Conservation (phyloP, 305 asterid species). For the Ajuga reptans region DNA sequence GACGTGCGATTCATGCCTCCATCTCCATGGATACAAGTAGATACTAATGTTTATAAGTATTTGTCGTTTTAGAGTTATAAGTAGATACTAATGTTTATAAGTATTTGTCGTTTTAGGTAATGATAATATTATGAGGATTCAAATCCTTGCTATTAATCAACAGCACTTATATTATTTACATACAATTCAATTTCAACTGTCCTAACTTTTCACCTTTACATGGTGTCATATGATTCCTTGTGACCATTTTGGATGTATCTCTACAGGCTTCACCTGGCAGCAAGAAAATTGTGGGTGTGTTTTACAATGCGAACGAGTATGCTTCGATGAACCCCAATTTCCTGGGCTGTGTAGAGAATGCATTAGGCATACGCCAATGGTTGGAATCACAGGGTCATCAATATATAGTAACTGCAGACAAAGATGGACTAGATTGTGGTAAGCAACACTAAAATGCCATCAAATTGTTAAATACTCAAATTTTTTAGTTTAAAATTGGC, state of each 20-base stretch:
- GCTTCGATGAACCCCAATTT: constrained; percentile 85
- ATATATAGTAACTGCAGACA: constrained; percentile 81
- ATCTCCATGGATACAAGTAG: too few species aligned
- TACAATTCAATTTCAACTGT: constrained; percentile 8
- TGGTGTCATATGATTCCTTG: neutral
- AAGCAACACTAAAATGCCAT: constrained; percentile 12
- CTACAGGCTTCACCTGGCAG: constrained; percentile 72
- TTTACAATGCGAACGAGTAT: constrained; percentile 79
- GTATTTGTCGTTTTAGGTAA: too few species aligned
- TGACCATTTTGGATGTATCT: neutral
- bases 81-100: too few species aligned
- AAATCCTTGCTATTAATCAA: neutral
- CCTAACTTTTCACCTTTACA: neutral
- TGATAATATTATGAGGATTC: too few species aligned
- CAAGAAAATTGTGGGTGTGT: constrained; percentile 93
- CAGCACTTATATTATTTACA: neutral
- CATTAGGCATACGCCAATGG: constrained; percentile 86
- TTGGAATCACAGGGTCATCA: constrained; percentile 79
- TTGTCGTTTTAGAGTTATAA: too few species aligned
- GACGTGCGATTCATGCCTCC: too few species aligned
- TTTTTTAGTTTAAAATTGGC: neutral
- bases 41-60: too few species aligned
- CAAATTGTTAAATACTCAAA: neutral
- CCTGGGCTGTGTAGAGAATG: constrained; percentile 77
- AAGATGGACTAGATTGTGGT: constrained; percentile 85